Evolutionary conservation across 179 eudicot genomes (phyloP), one percentile per base, ranked within the genome.

Genomic region (Silene vulgaris): DNA sequence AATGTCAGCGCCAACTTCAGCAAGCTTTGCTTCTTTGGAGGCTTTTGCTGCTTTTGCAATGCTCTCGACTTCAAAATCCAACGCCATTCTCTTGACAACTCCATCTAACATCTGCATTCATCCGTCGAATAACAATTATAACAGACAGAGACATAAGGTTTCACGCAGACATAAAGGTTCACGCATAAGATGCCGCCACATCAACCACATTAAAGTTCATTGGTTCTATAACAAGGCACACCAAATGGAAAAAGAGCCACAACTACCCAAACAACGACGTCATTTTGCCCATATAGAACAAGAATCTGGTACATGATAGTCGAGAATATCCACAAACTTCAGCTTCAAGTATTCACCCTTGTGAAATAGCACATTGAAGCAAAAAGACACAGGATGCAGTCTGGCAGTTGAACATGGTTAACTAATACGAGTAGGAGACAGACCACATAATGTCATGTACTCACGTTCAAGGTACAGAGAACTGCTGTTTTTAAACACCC

Each of bases 1-100:
- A 11, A 94, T 92, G 78, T 94, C 98, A 19, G 89, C 90, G 78
- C 92, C 98, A 63, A 92, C 89, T 87, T 94, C 97, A 75, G 93
- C 89, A 68, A 89, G 69, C 84, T 87, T 92, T 50, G 89, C 35
- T 59, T 92, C 97, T 75, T 80, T 90, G 48, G 96, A 92, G 78
- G 90, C 81, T 75, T 87, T 88, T 0, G 91, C 88, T 52, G 87
- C 76, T 80, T 87, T 88, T 57, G 97, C 98, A 69, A 92, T 86
- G 80, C 74, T 89, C 75, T 76, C 89, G 4, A 92, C 91, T 57
- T 92, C 97, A 67, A 94, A 90, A 79, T 92, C 96, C 85, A 92
- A 14, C 8, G 98, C 97, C 64, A 88, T 79, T 81, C 80, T 86
- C 81, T 80, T 87, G 65, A 92, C 92, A 21, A 82, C 69, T 54